Base-by-base conservation (phyloP, 305 asterid species). In the Fraxinus sp. region DNA sequence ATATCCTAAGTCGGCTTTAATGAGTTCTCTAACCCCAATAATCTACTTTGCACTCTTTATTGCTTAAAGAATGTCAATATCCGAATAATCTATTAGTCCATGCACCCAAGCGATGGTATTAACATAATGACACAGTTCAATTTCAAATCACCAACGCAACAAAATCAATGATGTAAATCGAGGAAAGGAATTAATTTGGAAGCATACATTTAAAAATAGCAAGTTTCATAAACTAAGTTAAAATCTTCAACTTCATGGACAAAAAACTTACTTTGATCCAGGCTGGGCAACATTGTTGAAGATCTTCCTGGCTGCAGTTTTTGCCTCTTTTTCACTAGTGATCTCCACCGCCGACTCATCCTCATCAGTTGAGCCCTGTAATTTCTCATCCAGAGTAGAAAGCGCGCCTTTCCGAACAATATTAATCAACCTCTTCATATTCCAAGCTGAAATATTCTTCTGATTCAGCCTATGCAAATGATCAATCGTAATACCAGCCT, bases 361-460 rank as follows among this genome's bases (percentile, higher is more conserved):
- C 20, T 89, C 91, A 7, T 37, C 87, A 4, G 90, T 72, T 3
- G 93, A 75, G 20, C 92, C 92, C 46, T 87, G 93, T 80, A 93
- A 62, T 32, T 89, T 90, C 89, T 93, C 98, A 70, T 95, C 94
- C 66, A 93, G 86, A 52, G 95, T 95, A 2, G 98, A 91, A 39
- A 93, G 78, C 7, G 86, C 91, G 10, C 98, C 97, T 5, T 84
- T 88, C 76, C 93, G 86, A 20, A 93, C 96, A 66, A 93, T 91
- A 77, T 89, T 92, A 75, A 89, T 90, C 91, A 95, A 35, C 90
- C 97, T 90, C 90, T 95, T 93, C 98, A 95, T 95, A 86, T 91
- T 93, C 97, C 98, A 93, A 64, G 98, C 98, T 0, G 98, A 93
- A 74, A 95, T 79, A 77, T 95, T 95, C 86, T 92, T 88, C 89